Percentiles rank a stretch among this genome's conserved stretches.
Conservation (phyloP, 179 eudicot species). For the Dionaea muscipula region DNA sequence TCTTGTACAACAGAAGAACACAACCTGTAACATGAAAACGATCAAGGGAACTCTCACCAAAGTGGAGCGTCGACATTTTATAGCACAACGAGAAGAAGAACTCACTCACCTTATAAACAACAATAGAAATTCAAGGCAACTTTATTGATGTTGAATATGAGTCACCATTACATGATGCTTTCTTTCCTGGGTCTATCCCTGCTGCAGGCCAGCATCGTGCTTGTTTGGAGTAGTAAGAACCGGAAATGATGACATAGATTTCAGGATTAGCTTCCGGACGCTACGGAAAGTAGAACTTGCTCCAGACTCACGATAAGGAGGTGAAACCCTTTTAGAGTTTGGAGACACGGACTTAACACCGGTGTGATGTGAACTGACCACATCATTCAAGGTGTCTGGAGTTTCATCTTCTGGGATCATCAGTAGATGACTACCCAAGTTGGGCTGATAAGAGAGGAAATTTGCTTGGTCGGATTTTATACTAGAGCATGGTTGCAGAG, state of each 20-base stretch:
- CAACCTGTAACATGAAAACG: no score
- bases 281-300: conserved; percentile 28
- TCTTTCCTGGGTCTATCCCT: conserved; percentile 4
- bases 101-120: no score
- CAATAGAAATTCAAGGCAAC: no score
- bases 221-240: conserved; percentile 9
- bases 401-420: conserved; percentile 21
- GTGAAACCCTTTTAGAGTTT: conserved; percentile 36
- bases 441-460: background rate
- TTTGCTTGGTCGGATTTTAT: conserved; percentile 9
- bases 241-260: conserved; percentile 31
- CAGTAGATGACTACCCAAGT: conserved; percentile 13
- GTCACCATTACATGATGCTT: background rate
- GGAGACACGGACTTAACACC: conserved; percentile 33
- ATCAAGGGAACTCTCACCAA: no score
- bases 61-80: no score
- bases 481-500: conserved; percentile 19
- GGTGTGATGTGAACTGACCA: conserved; percentile 11
- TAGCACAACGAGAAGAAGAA: no score
- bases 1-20: no score
- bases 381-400: conserved; percentile 14
- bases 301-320: conserved; percentile 21
- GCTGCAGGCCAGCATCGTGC: conserved; percentile 7
- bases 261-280: conserved; percentile 49
- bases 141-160: no score